A percentile compares a stretch with the other conserved stretches of the same genome.
These are phyloP conservation scores for Musa balbisiana DNA, from an alignment of 202 grass and related monocot genomes.

Conservation along the genomic window DNA sequence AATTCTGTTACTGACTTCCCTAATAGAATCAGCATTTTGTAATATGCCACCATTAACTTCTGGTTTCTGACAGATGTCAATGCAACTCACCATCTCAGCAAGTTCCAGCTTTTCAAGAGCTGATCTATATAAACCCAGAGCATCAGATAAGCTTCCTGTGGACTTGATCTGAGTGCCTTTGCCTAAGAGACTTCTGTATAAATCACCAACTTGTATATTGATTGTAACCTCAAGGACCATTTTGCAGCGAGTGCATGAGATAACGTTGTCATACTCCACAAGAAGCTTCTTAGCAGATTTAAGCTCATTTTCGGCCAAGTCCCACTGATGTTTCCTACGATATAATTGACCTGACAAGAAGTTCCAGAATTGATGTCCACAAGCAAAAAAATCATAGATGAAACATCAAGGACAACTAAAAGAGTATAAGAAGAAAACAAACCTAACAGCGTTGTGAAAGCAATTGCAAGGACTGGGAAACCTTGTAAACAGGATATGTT, in stretches of 20 bases:
- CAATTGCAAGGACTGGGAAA: conserved; percentile 50
- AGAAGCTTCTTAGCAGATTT: conserved; percentile 49
- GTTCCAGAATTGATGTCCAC: conserved; percentile 8
- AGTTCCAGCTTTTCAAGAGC: conserved; percentile 52
- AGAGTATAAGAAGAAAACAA: conserved; percentile 6
- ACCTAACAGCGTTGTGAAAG: conserved; percentile 66
- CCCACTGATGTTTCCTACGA: conserved; percentile 52
- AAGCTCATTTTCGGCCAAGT: conserved; percentile 48
- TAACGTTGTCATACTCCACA: conserved; percentile 24
- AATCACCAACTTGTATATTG: conserved; percentile 58
- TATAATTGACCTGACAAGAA: conserved; percentile 67
- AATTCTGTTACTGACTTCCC: conserved; percentile 14
- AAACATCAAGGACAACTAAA: conserved; percentile 1
- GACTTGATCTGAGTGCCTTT: conserved; percentile 41
- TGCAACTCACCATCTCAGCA: conserved; percentile 20
- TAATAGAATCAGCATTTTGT: conserved; percentile 8
- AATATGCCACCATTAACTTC: conserved; percentile 8
- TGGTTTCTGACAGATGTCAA: conserved; percentile 13
- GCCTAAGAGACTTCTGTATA: conserved; percentile 40
- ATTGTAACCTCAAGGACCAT: conserved; percentile 44
- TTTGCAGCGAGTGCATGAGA: conserved; percentile 63
- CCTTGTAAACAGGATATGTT: conserved; percentile 48
- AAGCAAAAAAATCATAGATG: conserved; percentile 5
- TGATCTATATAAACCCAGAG: conserved; percentile 51
- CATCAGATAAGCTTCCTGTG: conserved; percentile 33